Percentiles rank a stretch among this genome's conserved stretches.
These are phyloP conservation scores for Cucumis melo DNA, from an alignment of 306 rosid genomes.

Conservation along the genomic window DNA sequence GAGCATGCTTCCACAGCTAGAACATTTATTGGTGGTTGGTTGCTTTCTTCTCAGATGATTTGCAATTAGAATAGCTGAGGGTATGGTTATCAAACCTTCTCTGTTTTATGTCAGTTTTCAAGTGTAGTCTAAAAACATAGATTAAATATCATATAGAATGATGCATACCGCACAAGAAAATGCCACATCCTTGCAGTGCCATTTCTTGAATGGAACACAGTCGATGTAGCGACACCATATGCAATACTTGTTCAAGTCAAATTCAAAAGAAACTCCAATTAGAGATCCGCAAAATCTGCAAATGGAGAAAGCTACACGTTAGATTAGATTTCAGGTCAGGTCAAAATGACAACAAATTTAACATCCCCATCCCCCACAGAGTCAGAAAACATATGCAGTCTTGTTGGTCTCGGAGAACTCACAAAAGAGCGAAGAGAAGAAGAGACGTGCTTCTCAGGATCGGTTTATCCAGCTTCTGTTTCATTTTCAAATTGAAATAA, in stretches of 20 bases:
- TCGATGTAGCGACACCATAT: conserved; percentile 63
- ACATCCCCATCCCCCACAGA: conserved; percentile 1
- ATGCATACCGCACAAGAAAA: conserved; percentile 60
- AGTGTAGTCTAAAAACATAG: background rate
- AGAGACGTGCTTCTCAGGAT: conserved; percentile 42
- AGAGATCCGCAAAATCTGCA: conserved; percentile 71
- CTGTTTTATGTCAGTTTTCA: background rate
- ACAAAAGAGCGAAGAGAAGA: conserved; percentile 56
- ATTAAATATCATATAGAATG: background rate
- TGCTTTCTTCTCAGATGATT: background rate
- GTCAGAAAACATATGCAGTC: background rate
- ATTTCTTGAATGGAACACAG: conserved; percentile 56
- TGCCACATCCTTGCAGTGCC: conserved; percentile 58
- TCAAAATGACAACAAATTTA: conserved; percentile 7
- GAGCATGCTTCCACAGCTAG: background rate
- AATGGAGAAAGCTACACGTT: conserved; percentile 15
- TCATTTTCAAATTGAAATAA: conserved; percentile 34
- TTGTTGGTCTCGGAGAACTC: conserved; percentile 18
- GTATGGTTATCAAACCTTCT: background rate
- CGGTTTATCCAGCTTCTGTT: conserved; percentile 55
- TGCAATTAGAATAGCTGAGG: background rate
- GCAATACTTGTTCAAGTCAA: conserved; percentile 70
- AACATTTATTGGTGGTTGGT: background rate
- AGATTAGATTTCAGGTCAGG: conserved; percentile 19
- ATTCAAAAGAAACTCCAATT: conserved; percentile 43